Evolutionary conservation across 768 basidiomycete genomes (phyloP), one percentile per base, ranked within the genome.

Genomic region (Hirschioporus abietinus): DNA sequence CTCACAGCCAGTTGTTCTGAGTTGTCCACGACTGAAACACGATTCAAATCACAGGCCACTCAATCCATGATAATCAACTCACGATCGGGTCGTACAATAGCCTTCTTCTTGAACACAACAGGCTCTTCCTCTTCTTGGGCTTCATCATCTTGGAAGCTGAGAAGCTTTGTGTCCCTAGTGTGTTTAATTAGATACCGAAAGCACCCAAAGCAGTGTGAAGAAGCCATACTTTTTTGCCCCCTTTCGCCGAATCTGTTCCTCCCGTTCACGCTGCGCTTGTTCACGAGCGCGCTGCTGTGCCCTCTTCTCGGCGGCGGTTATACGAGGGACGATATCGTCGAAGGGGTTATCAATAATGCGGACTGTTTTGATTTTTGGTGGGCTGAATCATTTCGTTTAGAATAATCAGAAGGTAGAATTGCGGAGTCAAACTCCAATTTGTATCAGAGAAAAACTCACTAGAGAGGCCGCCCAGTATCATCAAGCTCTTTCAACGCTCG

Each of bases 321-420:
- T 99, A 26, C 97, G 89, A 5, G 96, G 96, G 42, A 95, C 85
- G 70, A 99, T 97, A 73, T 99, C 96, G 65, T 90, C 86, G 75
- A 97, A 98, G 0, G 97, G 96, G 73, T 99, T 96, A 64, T 97
- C 95, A 34, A 94, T 74, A 64, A 99, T 91, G 10, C 88, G 86
- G 30, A 96, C 83, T 1, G 85, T 84, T 71, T 88, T 91, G 75
- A 99, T 96, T 74, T 91, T 95, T 0, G 96, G 95, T 1, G 97
- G 95, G 70, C 95, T 95, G 70, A 0, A 63, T 24, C 24, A 20
- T 8, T 26, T 52, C 6, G 65, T 18, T 60, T 30, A 25, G 60
- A 58, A 64, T 18, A 25, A 12, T 24, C 17, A 3, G 25, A 7
- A 35, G 27, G 25, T 1, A 26, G 58, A 57, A 24, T 1, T 6